Conservation (phyloP, 352 stramenopile genomes). For the Pythium periplocum region DNA sequence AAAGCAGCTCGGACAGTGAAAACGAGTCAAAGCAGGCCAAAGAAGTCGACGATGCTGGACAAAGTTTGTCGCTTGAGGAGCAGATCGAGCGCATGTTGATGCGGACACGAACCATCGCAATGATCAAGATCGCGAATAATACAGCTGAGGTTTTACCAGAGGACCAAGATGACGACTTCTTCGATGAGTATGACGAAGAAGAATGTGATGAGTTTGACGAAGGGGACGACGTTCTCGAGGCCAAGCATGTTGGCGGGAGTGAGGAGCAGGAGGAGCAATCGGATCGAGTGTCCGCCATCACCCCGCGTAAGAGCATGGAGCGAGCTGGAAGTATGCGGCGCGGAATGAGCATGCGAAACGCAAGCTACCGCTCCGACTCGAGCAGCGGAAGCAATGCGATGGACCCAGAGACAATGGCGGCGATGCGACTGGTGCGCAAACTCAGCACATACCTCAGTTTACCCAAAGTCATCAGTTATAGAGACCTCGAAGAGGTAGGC, state of each 20-base stretch:
- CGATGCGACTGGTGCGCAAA: slow-evolving; percentile 48
- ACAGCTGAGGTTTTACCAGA: slow-evolving; percentile 52
- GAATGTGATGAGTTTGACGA: slow-evolving; percentile 20
- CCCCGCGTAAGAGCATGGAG: not conserved
- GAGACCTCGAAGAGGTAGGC: slow-evolving; percentile 54
- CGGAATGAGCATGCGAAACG: slow-evolving; percentile 16
- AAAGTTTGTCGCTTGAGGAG: slow-evolving; percentile 44
- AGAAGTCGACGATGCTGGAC: not conserved
- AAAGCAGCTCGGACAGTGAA: too few relatives aligned
- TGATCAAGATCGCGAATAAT: slow-evolving; percentile 74
- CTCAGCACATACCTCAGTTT: slow-evolving; percentile 66
- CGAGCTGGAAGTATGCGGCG: slow-evolving; percentile 6
- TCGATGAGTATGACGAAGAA: slow-evolving; percentile 31
- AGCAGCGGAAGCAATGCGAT: slow-evolving; percentile 7
- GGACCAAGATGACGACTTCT: slow-evolving; percentile 36
- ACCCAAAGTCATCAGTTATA: slow-evolving; percentile 66
- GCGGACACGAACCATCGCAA: slow-evolving; percentile 55
- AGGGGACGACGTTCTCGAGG: slow-evolving; percentile 1
- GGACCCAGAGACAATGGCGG: slow-evolving; percentile 26
- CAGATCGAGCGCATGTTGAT: slow-evolving; percentile 64
- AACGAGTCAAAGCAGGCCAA: too few relatives aligned
- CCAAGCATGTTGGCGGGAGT: too few relatives aligned
- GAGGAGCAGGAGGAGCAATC: slow-evolving; percentile 7
- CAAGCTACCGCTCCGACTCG: slow-evolving; percentile 22
- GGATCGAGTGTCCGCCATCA: not conserved